phyloP scores from a whole-genome alignment of 345 rosid genomes.

The Chamaenerion angustifolium region DNA sequence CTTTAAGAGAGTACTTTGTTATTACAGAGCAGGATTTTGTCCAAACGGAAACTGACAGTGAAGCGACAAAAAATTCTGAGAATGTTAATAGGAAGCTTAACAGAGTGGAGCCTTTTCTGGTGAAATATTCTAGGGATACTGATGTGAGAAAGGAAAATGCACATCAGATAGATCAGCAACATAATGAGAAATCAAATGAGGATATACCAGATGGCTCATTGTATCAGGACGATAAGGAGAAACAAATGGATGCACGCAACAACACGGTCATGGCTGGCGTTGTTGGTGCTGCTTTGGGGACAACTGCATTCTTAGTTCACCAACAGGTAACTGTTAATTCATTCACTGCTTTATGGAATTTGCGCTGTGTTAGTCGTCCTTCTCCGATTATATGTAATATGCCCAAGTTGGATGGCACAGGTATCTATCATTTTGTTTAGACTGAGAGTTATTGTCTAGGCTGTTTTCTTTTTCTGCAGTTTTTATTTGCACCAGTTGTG shows the following conservation, averaged over 20 bases:
- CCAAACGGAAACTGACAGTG: slow-evolving; percentile 16
- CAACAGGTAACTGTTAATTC: slow-evolving; percentile 37
- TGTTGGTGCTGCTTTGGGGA: slow-evolving; percentile 83
- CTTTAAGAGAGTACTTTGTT: slow-evolving; percentile 61
- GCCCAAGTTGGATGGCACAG: no score
- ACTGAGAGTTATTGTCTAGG: no score
- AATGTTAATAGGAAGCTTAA: not conserved
- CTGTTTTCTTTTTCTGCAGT: no score
- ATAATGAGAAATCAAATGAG: slow-evolving; percentile 11
- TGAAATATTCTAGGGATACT: slow-evolving; percentile 10
- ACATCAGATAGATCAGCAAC: slow-evolving; percentile 11
- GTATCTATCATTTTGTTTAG: no score
- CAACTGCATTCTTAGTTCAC: slow-evolving; percentile 63
- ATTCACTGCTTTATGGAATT: not conserved
- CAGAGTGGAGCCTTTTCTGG: slow-evolving; percentile 4
- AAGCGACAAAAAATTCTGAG: not conserved
- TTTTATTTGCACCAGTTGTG: no score
- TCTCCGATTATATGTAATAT: no score
- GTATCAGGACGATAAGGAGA: slow-evolving; percentile 16
- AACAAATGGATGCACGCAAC: slow-evolving; percentile 18
- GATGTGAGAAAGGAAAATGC: slow-evolving; percentile 6
- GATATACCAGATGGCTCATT: slow-evolving; percentile 9
- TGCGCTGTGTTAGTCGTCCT: no score
- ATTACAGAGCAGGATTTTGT: slow-evolving; percentile 21
- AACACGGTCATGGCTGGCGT: slow-evolving; percentile 67